Conservation (phyloP, 164 flowering plant species). For the Hamamelis virginiana region DNA sequence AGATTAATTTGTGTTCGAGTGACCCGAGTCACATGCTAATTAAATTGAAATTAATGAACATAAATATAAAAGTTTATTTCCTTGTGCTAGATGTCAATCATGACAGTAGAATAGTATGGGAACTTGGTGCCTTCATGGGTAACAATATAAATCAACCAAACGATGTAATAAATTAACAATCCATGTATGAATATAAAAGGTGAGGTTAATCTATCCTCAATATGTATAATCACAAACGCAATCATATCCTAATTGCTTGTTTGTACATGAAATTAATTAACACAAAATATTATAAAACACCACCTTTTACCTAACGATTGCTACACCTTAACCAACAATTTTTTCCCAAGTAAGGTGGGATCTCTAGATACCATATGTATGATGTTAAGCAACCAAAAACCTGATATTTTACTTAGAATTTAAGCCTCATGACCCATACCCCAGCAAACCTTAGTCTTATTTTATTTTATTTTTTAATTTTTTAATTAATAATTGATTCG, state of each 20-base stretch:
- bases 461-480: too few relatives aligned
- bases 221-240: constrained; percentile 12
- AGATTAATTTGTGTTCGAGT: too few relatives aligned
- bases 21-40: too few relatives aligned
- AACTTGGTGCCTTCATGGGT: constrained; percentile 1
- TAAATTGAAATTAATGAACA: too few relatives aligned
- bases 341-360: constrained; percentile 7
- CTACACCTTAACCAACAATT: constrained; percentile 33
- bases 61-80: too few relatives aligned
- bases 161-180: background rate
- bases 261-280: background rate
- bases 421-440: constrained; percentile 22
- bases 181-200: background rate
- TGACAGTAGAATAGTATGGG: background rate
- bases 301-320: constrained; percentile 37
- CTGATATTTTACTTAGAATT: constrained; percentile 17
- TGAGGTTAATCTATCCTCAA: constrained; percentile 7
- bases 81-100: too few relatives aligned
- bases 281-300: constrained; percentile 9
- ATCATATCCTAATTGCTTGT: constrained; percentile 20
- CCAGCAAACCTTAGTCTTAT: constrained; percentile 28
- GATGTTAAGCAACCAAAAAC: constrained; percentile 23
- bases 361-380: too few relatives aligned
- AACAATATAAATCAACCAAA: background rate
- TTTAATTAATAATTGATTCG: constrained; percentile 13